These are phyloP conservation scores for Cystofilobasidium bisporidii DNA, from an alignment of 768 basidiomycete species.

Conservation along the genomic window DNA sequence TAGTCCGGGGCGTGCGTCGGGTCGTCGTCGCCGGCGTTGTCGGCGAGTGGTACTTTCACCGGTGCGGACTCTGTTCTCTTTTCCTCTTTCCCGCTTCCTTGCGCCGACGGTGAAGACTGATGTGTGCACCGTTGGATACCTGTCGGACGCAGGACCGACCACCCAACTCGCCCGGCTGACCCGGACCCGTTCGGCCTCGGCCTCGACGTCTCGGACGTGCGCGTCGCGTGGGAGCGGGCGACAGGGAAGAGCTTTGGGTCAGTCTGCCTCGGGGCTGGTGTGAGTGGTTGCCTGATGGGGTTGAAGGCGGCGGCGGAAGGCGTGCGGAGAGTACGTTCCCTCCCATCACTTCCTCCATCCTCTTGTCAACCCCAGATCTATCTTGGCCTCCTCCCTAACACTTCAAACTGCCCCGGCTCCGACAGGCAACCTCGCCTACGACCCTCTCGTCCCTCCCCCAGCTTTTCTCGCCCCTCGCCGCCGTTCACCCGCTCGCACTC, in stretches of 20 bases:
- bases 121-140: too few species aligned
- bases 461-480: conserved; percentile 7
- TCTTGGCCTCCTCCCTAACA: too few species aligned
- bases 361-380: background rate
- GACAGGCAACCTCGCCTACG: conserved; percentile 30
- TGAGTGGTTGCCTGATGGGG: conserved; percentile 58
- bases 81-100: background rate
- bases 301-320: background rate
- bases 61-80: conserved; percentile 42
- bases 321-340: conserved; percentile 8
- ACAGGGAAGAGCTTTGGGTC: conserved; percentile 73
- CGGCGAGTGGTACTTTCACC: conserved; percentile 81
- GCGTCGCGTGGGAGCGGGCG: conserved; percentile 66
- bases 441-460: conserved; percentile 19
- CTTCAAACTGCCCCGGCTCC: background rate
- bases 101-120: too few species aligned
- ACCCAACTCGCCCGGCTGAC: conserved; percentile 29
- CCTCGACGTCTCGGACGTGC: conserved; percentile 51
- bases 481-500: conserved; percentile 38
- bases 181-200: conserved; percentile 24
- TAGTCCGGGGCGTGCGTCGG: conserved; percentile 66
- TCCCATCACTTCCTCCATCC: background rate
- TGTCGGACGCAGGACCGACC: conserved; percentile 30
- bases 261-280: conserved; percentile 62
- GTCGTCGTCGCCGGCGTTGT: conserved; percentile 72